phyloP scores from a whole-genome alignment of 257 asterid genomes.

The Rhazya stricta region DNA sequence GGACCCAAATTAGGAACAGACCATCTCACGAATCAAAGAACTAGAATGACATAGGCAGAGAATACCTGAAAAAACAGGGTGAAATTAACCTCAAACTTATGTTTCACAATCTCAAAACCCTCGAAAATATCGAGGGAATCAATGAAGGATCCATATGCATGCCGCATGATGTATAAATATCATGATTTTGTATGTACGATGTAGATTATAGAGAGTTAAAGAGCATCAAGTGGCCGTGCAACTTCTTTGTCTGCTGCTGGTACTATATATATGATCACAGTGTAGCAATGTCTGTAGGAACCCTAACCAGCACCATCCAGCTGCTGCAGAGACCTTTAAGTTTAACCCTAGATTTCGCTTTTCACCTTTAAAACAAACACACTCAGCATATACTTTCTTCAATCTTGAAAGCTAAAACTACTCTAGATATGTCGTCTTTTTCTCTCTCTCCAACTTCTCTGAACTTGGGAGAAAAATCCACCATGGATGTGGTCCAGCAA shows the following conservation, averaged over 20 bases:
- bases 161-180: neutral
- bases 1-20: neutral
- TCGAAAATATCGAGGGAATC: neutral
- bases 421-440: constrained; percentile 25
- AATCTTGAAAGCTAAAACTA: constrained; percentile 6
- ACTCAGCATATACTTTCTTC: neutral
- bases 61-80: neutral
- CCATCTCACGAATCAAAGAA: neutral
- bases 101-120: neutral
- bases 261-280: neutral
- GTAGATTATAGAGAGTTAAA: constrained; percentile 4
- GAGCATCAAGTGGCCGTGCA: neutral
- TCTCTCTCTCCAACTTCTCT: constrained; percentile 29
- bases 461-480: constrained; percentile 22
- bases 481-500: constrained; percentile 74
- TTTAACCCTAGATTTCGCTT: neutral
- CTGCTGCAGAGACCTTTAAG: constrained; percentile 4
- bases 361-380: neutral
- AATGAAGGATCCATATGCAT: neutral
- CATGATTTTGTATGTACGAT: neutral
- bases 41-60: neutral
- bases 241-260: constrained; percentile 14
- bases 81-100: neutral
- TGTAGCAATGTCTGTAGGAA: neutral
- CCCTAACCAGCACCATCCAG: constrained; percentile 10